Evolutionary conservation across 2,329 filamentous ascomycete genomes (phyloP), one percentile per base, ranked within the genome.

Genomic region (Beauveria bassiana): DNA sequence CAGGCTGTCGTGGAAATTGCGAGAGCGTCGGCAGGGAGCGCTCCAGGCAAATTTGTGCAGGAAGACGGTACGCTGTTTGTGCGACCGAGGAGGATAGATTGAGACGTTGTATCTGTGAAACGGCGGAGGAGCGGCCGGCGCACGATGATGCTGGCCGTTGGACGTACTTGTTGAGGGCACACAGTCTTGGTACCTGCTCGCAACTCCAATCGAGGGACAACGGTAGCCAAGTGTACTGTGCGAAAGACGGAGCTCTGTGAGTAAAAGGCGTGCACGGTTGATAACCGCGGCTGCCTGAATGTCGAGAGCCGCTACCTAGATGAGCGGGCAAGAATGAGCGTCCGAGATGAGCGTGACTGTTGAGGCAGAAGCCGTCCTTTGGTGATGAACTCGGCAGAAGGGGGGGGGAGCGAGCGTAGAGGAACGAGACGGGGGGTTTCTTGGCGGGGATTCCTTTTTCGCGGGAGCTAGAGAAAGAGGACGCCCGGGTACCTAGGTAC

Each of bases 51-150:
- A 18, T 24, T 43, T 45, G 57, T 47, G 18, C 26, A 22, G 47
- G n/a, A 20, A 45, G 22, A 45, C 40, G 42, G 24, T 14, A 40
- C 22, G 31, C 26, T 28, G 28, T 26, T 26, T 42, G 51, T 20
- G 51, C 31, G 20, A 34, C 8, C 31, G 24, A 49, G 45, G 31
- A 28, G 16, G 16, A 28, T 18, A 16, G 20, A 9, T n/a, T 10
- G 12, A 34, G 43, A 31, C 24, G 10, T 59, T 28, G 16, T 22
- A 40, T 45, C 34, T 52, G 57, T 59, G 57, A 45, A 51, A 59
- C 57, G 34, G 46, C 47, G 47, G 57, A 43, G 3, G 57, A 51
- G 47, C 57, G 38, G 57, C 38, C 45, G 57, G 57, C 57, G 47
- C 47, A 52, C 54, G 53, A 56, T 56, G 54, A 57, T 46, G 54